Conservation (phyloP, 2,329 filamentous ascomycete genomes). For the Aspergillus transmontanensis region DNA sequence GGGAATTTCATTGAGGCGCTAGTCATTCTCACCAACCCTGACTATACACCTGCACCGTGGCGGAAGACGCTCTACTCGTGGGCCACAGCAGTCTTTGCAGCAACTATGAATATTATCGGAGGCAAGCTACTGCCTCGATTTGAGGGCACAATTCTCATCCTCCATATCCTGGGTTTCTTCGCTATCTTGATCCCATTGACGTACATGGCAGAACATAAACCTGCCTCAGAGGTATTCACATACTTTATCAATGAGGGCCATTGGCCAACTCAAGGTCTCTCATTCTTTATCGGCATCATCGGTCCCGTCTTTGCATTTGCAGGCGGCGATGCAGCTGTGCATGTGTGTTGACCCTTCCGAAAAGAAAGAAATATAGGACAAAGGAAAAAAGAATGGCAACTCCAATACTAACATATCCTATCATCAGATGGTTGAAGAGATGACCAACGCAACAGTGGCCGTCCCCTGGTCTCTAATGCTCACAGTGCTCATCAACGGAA, state of each 20-base stretch:
- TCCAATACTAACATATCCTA: neutral
- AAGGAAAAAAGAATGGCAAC: too few species aligned
- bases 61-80: constrained; percentile 54
- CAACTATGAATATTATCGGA: constrained; percentile 48
- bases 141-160: constrained; percentile 52
- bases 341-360: constrained; percentile 29
- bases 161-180: constrained; percentile 57
- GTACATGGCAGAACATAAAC: constrained; percentile 44
- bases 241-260: constrained; percentile 51
- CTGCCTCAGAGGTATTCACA: constrained; percentile 49
- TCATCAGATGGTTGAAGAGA: constrained; percentile 41
- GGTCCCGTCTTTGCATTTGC: constrained; percentile 41
- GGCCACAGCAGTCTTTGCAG: constrained; percentile 42
- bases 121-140: constrained; percentile 49
- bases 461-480: constrained; percentile 42
- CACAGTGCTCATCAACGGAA: constrained; percentile 38
- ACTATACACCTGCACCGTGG: constrained; percentile 47
- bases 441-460: constrained; percentile 38
- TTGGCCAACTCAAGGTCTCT: constrained; percentile 47
- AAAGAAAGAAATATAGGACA: too few species aligned
- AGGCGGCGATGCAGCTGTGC: constrained; percentile 40
- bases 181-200: constrained; percentile 53
- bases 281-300: constrained; percentile 40
- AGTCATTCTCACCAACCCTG: constrained; percentile 38
- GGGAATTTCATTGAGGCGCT: constrained; percentile 41